Evolutionary conservation across 2,329 filamentous ascomycete species (phyloP).

Genomic region (Penicillium sp.): DNA sequence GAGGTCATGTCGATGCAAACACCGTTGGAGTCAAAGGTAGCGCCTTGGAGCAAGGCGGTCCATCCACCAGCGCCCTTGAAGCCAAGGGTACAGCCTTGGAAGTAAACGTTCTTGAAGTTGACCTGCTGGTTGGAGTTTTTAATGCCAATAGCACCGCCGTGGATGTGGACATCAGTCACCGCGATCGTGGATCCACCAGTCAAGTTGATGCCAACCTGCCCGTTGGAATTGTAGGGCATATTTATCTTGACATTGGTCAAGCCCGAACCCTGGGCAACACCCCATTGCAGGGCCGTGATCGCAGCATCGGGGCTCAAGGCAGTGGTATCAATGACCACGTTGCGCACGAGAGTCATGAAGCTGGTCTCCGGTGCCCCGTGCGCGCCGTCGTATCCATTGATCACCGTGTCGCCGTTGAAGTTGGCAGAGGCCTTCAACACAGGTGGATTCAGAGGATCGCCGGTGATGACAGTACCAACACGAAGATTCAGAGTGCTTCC

Average conservation of each 20-base stretch:
- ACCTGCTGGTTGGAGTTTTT: slow-evolving; percentile 29
- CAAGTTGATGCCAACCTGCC: slow-evolving; percentile 30
- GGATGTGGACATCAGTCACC: slow-evolving; percentile 24
- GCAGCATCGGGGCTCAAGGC: slow-evolving; percentile 18
- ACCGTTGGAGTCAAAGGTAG: slow-evolving; percentile 18
- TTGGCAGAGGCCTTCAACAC: slow-evolving; percentile 47
- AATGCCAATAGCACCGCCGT: slow-evolving; percentile 27
- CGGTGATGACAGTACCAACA: slow-evolving; percentile 34
- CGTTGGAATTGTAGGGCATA: slow-evolving; percentile 29
- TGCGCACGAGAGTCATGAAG: slow-evolving; percentile 37
- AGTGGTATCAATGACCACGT: slow-evolving; percentile 36
- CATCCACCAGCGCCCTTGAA: slow-evolving; percentile 35
- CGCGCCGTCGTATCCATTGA: slow-evolving; percentile 44
- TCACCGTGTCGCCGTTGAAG: slow-evolving; percentile 50
- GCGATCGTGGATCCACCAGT: slow-evolving; percentile 25
- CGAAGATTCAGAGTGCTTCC: slow-evolving; percentile 21
- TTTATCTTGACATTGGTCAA: slow-evolving; percentile 35
- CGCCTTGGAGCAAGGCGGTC: slow-evolving; percentile 15
- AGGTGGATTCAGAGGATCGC: slow-evolving; percentile 40
- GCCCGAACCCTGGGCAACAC: slow-evolving; percentile 35
- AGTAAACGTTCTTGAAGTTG: slow-evolving; percentile 46
- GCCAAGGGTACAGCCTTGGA: slow-evolving; percentile 54
- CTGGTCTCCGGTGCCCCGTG: slow-evolving; percentile 25
- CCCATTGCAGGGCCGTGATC: slow-evolving; percentile 36
- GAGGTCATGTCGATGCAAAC: slow-evolving; percentile 18